Percentiles rank a stretch among this genome's conserved stretches.
These are phyloP conservation scores for Lantana camara DNA, from an alignment of 257 asterid species.

Conservation along the genomic window DNA sequence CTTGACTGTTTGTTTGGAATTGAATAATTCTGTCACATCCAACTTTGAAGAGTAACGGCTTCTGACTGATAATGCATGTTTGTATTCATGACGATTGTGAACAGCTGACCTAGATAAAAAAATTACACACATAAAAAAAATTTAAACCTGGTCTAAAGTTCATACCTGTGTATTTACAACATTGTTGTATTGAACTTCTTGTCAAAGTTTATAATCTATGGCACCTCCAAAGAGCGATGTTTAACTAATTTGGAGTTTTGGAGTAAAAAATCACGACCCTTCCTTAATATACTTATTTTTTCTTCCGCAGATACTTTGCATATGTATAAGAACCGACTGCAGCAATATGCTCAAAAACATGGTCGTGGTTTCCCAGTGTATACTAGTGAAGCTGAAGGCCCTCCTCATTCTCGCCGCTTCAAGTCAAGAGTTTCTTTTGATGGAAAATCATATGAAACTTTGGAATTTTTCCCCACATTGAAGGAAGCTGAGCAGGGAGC, in stretches of 20 bases:
- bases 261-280: not conserved
- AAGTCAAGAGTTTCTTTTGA: conserved; percentile 56
- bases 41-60: not conserved
- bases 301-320: conserved; percentile 44
- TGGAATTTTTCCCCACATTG: conserved; percentile 55
- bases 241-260: not conserved
- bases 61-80: not conserved
- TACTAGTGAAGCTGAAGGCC: conserved; percentile 62
- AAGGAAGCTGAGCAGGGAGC: conserved; percentile 89
- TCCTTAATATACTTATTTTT: not conserved
- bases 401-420: conserved; percentile 68
- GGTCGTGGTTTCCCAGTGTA: conserved; percentile 52
- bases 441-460: conserved; percentile 50
- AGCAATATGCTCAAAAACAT: conserved; percentile 64
- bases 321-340: conserved; percentile 68
- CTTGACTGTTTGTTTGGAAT: not conserved
- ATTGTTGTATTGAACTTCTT: conserved; percentile 1
- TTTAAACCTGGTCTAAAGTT: not conserved
- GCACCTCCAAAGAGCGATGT: not conserved
- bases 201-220: not conserved
- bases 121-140: not conserved
- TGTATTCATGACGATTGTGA: not conserved
- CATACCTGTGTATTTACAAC: not conserved
- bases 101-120: not conserved
- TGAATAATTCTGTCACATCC: not conserved